A percentile compares a stretch with the other conserved stretches of the same genome.
Conservation (phyloP, 2,329 filamentous ascomycete species). For the Penicillium occitanis region DNA sequence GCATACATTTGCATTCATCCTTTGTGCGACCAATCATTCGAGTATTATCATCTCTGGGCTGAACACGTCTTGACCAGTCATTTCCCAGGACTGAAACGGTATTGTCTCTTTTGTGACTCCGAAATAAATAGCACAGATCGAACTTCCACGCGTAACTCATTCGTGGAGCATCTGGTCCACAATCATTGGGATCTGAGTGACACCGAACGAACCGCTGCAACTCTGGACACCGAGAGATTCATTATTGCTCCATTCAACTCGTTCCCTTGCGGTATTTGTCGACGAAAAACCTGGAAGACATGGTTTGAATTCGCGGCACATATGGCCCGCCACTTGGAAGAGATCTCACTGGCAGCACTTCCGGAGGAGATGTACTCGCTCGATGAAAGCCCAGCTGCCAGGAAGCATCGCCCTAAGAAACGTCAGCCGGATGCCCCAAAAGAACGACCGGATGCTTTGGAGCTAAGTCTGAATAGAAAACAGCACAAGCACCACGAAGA, state of each 20-base stretch:
- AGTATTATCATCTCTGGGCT: constrained; percentile 17
- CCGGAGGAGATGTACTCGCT: neutral
- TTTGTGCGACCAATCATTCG: constrained; percentile 7
- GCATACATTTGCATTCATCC: constrained; percentile 17
- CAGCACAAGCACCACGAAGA: neutral
- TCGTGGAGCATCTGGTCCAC: constrained; percentile 16
- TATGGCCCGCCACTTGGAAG: constrained; percentile 16
- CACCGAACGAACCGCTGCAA: constrained; percentile 13
- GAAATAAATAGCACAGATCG: constrained; percentile 3
- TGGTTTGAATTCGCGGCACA: constrained; percentile 15
- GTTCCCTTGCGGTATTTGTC: constrained; percentile 13
- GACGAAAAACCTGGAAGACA: constrained; percentile 12
- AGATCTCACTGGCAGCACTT: constrained; percentile 13
- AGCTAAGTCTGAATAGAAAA: neutral
- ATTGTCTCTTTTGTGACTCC: constrained; percentile 11
- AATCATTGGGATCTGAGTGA: constrained; percentile 16
- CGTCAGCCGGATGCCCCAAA: neutral
- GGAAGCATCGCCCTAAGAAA: neutral
- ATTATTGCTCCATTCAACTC: constrained; percentile 5
- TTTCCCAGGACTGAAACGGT: constrained; percentile 14
- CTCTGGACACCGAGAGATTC: constrained; percentile 8
- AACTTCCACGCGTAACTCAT: constrained; percentile 12
- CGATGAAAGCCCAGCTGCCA: neutral
- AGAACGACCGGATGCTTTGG: neutral
- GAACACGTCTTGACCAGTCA: constrained; percentile 13